Conservation (phyloP, 257 asterid genomes). For the Jacaranda mimosifolia region DNA sequence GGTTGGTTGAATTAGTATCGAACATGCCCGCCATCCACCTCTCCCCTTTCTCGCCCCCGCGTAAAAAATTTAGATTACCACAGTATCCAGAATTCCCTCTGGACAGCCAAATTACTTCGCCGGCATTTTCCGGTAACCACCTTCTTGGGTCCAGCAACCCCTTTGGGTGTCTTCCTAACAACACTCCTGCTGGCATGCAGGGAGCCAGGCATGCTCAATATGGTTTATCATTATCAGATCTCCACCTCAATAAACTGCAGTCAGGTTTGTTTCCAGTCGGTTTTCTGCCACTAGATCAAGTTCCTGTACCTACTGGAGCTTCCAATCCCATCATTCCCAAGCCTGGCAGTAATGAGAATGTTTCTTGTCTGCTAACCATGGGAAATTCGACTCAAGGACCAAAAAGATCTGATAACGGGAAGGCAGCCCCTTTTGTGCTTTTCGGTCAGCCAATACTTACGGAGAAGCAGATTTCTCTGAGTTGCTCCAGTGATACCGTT, state of each 20-base stretch:
- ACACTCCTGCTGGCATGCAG: conserved; percentile 98
- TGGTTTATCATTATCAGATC: conserved; percentile 68
- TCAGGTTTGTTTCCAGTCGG: conserved; percentile 56
- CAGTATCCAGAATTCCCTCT: conserved; percentile 63
- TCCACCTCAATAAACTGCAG: conserved; percentile 60
- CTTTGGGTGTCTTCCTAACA: conserved; percentile 67
- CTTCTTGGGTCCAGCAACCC: conserved; percentile 59
- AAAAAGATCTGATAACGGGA: conserved; percentile 42
- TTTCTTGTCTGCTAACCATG: conserved; percentile 72
- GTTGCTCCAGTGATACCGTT: conserved; percentile 59
- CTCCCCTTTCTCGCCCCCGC: conserved; percentile 78
- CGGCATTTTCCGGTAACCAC: conserved; percentile 56
- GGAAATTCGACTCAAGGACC: conserved; percentile 56
- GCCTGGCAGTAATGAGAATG: conserved; percentile 45
- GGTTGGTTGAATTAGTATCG: conserved; percentile 84
- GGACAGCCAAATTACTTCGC: conserved; percentile 62
- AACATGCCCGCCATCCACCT: conserved; percentile 74
- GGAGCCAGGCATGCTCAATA: conserved; percentile 99
- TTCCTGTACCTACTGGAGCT: conserved; percentile 40
- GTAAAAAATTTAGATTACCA: conserved; percentile 65
- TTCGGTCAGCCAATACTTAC: conserved; percentile 78
- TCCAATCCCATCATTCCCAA: conserved; percentile 36
- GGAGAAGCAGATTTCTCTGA: conserved; percentile 65
- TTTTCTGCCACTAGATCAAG: conserved; percentile 48
- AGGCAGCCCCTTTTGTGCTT: conserved; percentile 64